Evolutionary conservation across 169 alveolate species (phyloP), one percentile per base, ranked within the genome.

Genomic region (Amoebophrya sp.): DNA sequence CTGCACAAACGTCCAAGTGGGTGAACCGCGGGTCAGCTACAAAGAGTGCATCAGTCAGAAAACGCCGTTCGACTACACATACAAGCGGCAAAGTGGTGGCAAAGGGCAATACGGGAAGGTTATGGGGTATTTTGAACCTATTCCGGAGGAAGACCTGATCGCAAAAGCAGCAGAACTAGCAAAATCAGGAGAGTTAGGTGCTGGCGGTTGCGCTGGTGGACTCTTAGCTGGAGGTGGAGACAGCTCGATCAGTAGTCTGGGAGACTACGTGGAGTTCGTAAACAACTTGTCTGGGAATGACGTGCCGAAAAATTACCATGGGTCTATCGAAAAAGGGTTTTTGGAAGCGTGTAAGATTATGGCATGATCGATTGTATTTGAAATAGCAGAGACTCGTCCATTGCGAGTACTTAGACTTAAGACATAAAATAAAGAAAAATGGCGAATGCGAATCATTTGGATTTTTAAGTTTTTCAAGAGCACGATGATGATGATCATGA

Each of bases 11-110:
- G 95, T 95, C 18, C 94, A 94, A 89, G 94, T 97, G 26, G 99
- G 99, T 41, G 95, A 96, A 78, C 99, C 99, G 0, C 95, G 96
- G 92, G 99, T 98, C 78, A 97, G 97, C 95, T 98, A 91, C 92
- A 78, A 94, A 0, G 95, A 93, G 83, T 55, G 92, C 47, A 90
- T 91, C 55, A 92, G 93, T 12, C 93, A 90, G 93, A 89, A 53
- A n/a, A 90, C 96, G 41, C 94, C 94, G 91, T 98, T 97, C 93
- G 96, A 97, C 40, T 98, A 96, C 94, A 95, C 98, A 6, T 99
- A 98, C 94, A 98, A 98, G 93, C 96, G 97, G 91, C 98, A 98
- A 91, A 94, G 97, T 55, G 99, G 99, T 29, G 99, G 99, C 89
- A 98, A 98, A 33, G 99, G 99, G 33, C 97, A 97, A 92, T 97